Evolutionary conservation across 129 eudicot genomes (phyloP), one percentile per base, ranked within the genome.

Genomic region (Deinandra increscens): DNA sequence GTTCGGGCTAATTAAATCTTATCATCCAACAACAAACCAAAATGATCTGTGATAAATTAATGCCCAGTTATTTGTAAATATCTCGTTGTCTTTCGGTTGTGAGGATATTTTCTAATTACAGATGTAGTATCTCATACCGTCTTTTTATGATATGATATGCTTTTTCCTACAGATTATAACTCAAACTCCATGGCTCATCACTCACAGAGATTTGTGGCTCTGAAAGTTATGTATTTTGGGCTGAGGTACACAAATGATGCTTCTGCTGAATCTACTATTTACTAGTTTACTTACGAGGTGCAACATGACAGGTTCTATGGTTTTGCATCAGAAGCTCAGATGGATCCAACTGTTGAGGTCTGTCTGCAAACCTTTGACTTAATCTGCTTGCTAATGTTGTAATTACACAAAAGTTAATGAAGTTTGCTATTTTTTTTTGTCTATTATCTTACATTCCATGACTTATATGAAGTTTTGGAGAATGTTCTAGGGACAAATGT

Each of bases 331-430:
- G 98, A 93, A 83, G 96, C 92, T 50, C 95, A 93, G 48, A 86
- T 84, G 96, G 98, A 93, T 66, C 98, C 98, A 62, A 93, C 90
- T 22, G 78, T 93, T 51, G 96, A 93, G 95, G 98, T 93, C 63
- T 41, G 67, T 54, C 62, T 53, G 7, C 64, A n/a, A 33, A 29
- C 38, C 48, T 56, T 61, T 58, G 70, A 73, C 61, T 26, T 76
- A 51, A 45, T 76, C 14, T 64, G 45, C 77, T 80, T 71, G 62
- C 64, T 68, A 12, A 31, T 41, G 31, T 39, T 36, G n/a, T 41
- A 22, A 22, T 29, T 17, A 6, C 36, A 31, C 29, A 61, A 69
- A 46, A 50, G 70, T 9, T 18, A 7, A 22, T 12, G 7, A 11
- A 11, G 19, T 69, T 26, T 26, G 31, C 31, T 26, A 26, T 26